Evolutionary conservation across 768 basidiomycete species (phyloP).

Genomic region (Calocera viscosa): DNA sequence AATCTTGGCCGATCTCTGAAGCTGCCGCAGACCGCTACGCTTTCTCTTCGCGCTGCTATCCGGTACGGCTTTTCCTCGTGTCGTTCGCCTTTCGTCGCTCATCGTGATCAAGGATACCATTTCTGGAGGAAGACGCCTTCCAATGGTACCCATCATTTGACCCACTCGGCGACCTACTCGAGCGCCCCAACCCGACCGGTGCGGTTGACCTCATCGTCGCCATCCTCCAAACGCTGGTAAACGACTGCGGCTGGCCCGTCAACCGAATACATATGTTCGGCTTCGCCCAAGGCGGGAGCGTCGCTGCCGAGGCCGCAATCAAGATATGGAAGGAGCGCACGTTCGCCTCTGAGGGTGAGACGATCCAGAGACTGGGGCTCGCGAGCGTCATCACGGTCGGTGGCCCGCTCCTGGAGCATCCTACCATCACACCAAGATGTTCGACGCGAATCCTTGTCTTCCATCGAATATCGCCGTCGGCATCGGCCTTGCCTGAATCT

Average conservation of each 20-base stretch:
- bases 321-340: constrained; percentile 38
- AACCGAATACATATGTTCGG: constrained; percentile 74
- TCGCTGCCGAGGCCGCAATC: constrained; percentile 57
- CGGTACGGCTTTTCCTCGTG: constrained; percentile 20
- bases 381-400: constrained; percentile 58
- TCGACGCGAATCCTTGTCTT: constrained; percentile 53
- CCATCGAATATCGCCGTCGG: constrained; percentile 40
- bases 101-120: constrained; percentile 47
- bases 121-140: constrained; percentile 56
- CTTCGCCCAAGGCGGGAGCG: constrained; percentile 74
- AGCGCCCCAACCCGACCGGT: constrained; percentile 57
- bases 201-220: constrained; percentile 46
- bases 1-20: constrained; percentile 59
- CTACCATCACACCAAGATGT: constrained; percentile 39
- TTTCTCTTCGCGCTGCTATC: constrained; percentile 69
- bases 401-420: constrained; percentile 68
- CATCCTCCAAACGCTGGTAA: constrained; percentile 44
- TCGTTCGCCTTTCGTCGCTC: background rate
- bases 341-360: constrained; percentile 16
- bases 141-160: constrained; percentile 85
- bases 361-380: constrained; percentile 27
- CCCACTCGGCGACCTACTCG: constrained; percentile 56
- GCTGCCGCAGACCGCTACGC: constrained; percentile 79
- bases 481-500: constrained; percentile 34
- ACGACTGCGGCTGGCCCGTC: constrained; percentile 52